A percentile compares a stretch with the other conserved stretches of the same genome.
Conservation (phyloP, 2,329 filamentous ascomycete species). For the Fusarium equiseti region DNA sequence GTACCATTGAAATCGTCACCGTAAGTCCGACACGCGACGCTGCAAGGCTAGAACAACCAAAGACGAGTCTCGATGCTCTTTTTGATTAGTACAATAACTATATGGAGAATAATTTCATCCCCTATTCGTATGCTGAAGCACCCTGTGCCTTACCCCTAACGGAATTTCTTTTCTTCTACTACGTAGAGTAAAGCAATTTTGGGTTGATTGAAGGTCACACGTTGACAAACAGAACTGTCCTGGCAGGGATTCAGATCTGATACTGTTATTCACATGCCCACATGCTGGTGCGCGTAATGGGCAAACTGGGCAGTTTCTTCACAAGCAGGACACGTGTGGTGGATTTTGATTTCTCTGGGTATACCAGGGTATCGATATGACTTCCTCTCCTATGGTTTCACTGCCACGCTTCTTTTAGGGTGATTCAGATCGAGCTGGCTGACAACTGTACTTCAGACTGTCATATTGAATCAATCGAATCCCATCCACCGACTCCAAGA, state of each 20-base stretch:
- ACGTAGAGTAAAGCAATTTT: not conserved
- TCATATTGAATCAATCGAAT: not conserved
- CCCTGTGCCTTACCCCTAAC: not conserved
- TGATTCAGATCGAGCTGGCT: not conserved
- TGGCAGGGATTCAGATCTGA: not conserved
- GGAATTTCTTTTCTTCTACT: not conserved
- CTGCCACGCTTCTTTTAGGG: fast-evolving
- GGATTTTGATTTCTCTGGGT: not conserved
- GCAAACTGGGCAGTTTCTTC: fast-evolving
- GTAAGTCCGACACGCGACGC: not conserved
- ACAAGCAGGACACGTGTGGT: no score
- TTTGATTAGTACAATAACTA: not conserved
- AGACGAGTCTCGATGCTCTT: not conserved
- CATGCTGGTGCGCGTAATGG: not conserved
- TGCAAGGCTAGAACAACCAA: fast-evolving
- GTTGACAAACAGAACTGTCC: not conserved
- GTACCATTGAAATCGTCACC: not conserved
- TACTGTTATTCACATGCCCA: not conserved
- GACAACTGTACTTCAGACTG: not conserved
- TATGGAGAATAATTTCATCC: not conserved
- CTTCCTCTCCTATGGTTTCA: not conserved
- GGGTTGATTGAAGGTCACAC: not conserved
- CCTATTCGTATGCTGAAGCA: not conserved
- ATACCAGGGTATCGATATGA: not conserved
- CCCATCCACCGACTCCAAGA: not conserved